These are phyloP conservation scores for Durotheca rogersii DNA, from an alignment of 495 filamentous ascomycete genomes.

Conservation along the genomic window DNA sequence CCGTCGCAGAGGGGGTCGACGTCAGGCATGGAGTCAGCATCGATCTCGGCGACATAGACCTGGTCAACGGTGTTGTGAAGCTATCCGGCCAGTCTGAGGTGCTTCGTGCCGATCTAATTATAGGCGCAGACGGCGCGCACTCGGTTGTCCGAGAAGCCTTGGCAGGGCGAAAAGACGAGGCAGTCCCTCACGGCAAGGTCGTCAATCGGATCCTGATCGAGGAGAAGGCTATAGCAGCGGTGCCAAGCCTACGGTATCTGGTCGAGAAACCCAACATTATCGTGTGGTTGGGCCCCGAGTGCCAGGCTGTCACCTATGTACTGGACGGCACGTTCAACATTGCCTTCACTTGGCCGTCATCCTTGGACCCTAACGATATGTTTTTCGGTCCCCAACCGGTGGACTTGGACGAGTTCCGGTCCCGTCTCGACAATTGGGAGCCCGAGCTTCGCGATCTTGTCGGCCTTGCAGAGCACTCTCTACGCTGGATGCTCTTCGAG, in stretches of 20 bases:
- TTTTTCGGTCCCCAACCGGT: conserved; percentile 13
- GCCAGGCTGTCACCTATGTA: conserved; percentile 11
- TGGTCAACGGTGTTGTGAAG: neutral
- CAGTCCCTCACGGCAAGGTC: conserved; percentile 9
- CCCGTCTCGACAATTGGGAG: conserved; percentile 9
- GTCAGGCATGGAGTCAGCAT: conserved; percentile 8
- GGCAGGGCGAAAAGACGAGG: neutral
- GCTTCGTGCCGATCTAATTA: conserved; percentile 6
- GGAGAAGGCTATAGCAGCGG: neutral
- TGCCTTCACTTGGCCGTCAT: conserved; percentile 11
- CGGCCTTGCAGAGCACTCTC: neutral
- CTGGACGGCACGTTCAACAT: conserved; percentile 16
- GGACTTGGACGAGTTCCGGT: conserved; percentile 3
- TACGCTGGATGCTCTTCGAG: conserved; percentile 17
- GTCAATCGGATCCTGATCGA: conserved; percentile 11
- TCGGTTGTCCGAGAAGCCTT: conserved; percentile 1
- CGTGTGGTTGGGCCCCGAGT: conserved; percentile 18
- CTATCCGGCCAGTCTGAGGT: neutral
- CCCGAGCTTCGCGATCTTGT: conserved; percentile 8
- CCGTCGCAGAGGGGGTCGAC: conserved; percentile 2
- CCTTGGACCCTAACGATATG: neutral
- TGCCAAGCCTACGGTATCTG: conserved; percentile 6
- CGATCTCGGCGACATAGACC: neutral
- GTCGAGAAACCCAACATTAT: conserved; percentile 13
- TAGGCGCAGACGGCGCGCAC: conserved; percentile 5